Percentiles rank a stretch among this genome's conserved stretches.
These are phyloP conservation scores for Ceratocystis variospora DNA, from an alignment of 2,329 filamentous ascomycete genomes.

Conservation along the genomic window DNA sequence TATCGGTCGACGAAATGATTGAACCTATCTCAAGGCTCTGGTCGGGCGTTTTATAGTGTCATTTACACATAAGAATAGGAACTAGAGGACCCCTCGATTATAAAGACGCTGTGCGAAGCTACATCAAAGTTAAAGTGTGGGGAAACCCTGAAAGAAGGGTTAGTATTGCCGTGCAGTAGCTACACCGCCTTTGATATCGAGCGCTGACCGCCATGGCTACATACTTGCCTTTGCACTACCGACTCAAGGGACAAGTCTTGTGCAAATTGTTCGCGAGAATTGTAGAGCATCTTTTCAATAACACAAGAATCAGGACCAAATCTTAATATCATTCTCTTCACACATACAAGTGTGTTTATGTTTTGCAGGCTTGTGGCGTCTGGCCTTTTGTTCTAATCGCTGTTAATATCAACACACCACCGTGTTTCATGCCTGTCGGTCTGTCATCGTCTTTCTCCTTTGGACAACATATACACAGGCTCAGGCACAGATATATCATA, in stretches of 20 bases:
- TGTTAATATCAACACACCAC: neutral
- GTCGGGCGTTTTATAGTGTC: too few relatives aligned
- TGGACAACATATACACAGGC: neutral
- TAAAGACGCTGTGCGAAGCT: too few relatives aligned
- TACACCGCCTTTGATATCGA: neutral
- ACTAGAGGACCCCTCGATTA: too few relatives aligned
- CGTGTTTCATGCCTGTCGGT: slow-evolving; percentile 1
- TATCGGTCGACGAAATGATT: too few relatives aligned
- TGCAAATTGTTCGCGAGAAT: neutral
- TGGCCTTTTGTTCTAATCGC: slow-evolving; percentile 10
- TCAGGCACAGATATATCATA: neutral
- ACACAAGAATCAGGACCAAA: neutral
- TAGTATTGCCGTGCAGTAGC: neutral
- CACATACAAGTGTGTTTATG: neutral
- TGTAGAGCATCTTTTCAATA: neutral
- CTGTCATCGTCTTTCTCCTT: neutral
- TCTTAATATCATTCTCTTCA: neutral
- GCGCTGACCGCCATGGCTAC: neutral
- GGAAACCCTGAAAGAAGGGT: neutral
- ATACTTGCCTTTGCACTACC: neutral
- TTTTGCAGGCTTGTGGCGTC: neutral
- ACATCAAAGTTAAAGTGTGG: too few relatives aligned
- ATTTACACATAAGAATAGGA: too few relatives aligned
- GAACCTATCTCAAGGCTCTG: too few relatives aligned
- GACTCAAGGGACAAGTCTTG: neutral